These are phyloP conservation scores for Brassica hybrid DNA, from an alignment of 441 rosid species.

Conservation along the genomic window DNA sequence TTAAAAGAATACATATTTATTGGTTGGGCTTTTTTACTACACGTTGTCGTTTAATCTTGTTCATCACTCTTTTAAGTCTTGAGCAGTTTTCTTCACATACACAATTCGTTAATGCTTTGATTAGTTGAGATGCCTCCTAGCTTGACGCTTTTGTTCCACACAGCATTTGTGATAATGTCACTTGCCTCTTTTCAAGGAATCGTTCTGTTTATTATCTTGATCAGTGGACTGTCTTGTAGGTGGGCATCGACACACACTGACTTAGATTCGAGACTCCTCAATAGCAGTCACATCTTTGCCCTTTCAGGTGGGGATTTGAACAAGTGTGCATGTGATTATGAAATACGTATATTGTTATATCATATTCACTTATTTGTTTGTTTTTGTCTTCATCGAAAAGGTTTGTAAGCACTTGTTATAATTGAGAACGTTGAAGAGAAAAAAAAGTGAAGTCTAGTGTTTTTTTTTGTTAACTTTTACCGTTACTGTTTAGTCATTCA, in stretches of 20 bases:
- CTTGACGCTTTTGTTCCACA: background rate
- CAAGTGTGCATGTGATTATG: constrained; percentile 30
- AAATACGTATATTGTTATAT: constrained; percentile 3
- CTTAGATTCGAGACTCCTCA: constrained; percentile 87
- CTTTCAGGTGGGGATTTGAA: constrained; percentile 27
- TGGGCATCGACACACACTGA: constrained; percentile 66
- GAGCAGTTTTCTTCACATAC: no score
- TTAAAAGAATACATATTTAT: no score
- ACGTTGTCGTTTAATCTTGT: no score
- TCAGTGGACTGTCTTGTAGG: constrained; percentile 92
- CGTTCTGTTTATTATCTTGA: constrained; percentile 73
- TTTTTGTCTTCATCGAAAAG: constrained; percentile 31
- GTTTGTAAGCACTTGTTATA: constrained; percentile 24
- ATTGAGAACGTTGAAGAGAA: constrained; percentile 20
- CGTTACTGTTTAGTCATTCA: background rate
- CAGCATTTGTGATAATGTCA: constrained; percentile 32
- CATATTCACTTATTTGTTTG: background rate
- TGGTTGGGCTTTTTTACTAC: no score
- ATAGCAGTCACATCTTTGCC: constrained; percentile 35
- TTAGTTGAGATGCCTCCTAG: background rate
- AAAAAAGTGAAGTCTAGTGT: background rate
- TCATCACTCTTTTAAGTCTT: no score
- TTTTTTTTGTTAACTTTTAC: background rate
- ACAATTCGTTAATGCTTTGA: background rate
- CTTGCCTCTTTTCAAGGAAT: constrained; percentile 60